These are phyloP conservation scores for Myxozyma kluyveri DNA, from an alignment of 805 yeast species.

Conservation along the genomic window DNA sequence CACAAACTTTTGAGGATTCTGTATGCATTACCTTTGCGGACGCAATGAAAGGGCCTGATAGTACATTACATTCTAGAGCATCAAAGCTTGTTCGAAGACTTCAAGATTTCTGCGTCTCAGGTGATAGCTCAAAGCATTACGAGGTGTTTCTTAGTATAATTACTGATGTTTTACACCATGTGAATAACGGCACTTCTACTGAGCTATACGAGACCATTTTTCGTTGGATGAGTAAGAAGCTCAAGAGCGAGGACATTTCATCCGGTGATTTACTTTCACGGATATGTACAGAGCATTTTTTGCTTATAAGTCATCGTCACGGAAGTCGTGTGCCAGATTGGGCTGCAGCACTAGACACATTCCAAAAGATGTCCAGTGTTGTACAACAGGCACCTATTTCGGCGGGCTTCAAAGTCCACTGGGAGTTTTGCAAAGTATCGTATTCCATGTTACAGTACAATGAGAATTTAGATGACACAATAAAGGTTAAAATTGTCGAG, in stretches of 20 bases:
- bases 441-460: constrained; percentile 11
- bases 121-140: constrained; percentile 8
- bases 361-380: not conserved
- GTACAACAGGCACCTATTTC: constrained; percentile 3
- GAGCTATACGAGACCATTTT: constrained; percentile 31
- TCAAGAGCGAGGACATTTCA: not conserved
- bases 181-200: constrained; percentile 35
- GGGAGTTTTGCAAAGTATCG: constrained; percentile 23
- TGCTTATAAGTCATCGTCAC: constrained; percentile 38
- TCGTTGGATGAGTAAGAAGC: constrained; percentile 14
- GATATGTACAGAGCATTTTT: constrained; percentile 30
- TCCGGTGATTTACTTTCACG: not conserved
- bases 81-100: constrained; percentile 27
- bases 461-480: constrained; percentile 6
- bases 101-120: constrained; percentile 20
- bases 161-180: constrained; percentile 37
- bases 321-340: constrained; percentile 42
- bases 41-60: constrained; percentile 68
- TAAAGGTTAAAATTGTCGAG: constrained; percentile 9
- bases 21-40: constrained; percentile 65
- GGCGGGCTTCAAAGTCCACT: not conserved
- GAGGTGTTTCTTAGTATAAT: constrained; percentile 28
- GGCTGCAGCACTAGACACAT: constrained; percentile 23
- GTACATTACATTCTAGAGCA: constrained; percentile 72
- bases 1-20: constrained; percentile 54